Base-by-base conservation (phyloP, 805 yeast species). In the Myxozyma geophila region DNA sequence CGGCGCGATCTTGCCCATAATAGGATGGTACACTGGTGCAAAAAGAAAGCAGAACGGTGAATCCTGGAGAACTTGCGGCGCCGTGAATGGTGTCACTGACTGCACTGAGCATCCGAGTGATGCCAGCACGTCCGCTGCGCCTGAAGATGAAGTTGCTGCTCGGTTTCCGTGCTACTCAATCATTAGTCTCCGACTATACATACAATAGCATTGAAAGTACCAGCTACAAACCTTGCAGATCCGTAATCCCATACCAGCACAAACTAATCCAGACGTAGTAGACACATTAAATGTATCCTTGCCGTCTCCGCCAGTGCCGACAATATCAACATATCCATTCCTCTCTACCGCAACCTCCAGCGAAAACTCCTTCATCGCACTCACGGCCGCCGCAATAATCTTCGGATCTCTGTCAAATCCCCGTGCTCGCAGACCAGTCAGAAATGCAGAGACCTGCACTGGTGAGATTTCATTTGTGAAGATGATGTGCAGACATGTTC, bases 251-350 rank as follows among this genome's bases (percentile, higher is more conserved):
- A 91, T 88, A 7, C 99, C 99, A 0, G 98, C 90, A 0, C 92
- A 95, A 1, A 95, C 92, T 54, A 95, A 91, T 0, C 98, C 98
- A 1, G 97, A 81, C 1, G 98, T 90, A 0, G 99, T 95, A 15
- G 96, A 88, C 1, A 95, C 99, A 71, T 95, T 95, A 79, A 95
- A 95, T 0, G 99, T 95, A 74, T 95, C 88, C 73, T 95, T 97
- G 1, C 97, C 97, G 74, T 95, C 99, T 15, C 99, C 99, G 35
- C 99, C 99, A 0, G 99, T 95, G 1, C 99, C 99, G 6, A 95
- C 99, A 37, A 95, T 90, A 75, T 95, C 99, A 6, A 88, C 81
- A 69, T 83, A 88, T 0, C 88, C 88, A 0, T 74, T 44, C 12
- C 44, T 44, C 43, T 55, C 59, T 12, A 64, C 62, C 9, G 81